phyloP scores from a whole-genome alignment of 2,329 filamentous ascomycete species.

The Penicillium sp. region DNA sequence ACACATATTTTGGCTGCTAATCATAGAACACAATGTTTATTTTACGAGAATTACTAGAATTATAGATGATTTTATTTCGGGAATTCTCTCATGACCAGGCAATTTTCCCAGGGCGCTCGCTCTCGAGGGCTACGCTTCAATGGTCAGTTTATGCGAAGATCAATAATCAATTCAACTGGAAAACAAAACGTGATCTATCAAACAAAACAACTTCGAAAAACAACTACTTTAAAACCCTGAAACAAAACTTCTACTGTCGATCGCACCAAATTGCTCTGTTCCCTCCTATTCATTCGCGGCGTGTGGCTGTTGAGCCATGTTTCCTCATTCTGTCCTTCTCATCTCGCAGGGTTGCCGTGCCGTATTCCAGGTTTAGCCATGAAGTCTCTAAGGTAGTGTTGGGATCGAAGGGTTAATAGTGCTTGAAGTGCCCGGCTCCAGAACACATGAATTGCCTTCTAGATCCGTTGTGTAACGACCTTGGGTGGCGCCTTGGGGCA shows the following conservation, averaged over 20 bases:
- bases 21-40: background rate
- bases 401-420: background rate
- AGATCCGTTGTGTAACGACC: background rate
- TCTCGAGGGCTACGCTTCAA: background rate
- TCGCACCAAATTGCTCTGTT: background rate
- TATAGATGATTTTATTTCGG: background rate
- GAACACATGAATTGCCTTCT: background rate
- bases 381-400: background rate
- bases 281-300: background rate
- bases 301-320: background rate
- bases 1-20: background rate
- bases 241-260: background rate
- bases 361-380: slow-evolving; percentile 5
- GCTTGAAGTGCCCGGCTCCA: slow-evolving; percentile 3
- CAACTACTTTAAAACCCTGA: background rate
- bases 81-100: background rate
- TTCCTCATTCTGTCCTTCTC: background rate
- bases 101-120: background rate
- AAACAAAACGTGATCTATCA: background rate
- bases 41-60: background rate
- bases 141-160: background rate
- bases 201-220: background rate
- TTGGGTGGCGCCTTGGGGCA: background rate
- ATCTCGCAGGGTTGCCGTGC: background rate
- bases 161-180: background rate